Evolutionary conservation across 805 yeast genomes (phyloP).

Genomic region (Saturnispora galanensis): DNA sequence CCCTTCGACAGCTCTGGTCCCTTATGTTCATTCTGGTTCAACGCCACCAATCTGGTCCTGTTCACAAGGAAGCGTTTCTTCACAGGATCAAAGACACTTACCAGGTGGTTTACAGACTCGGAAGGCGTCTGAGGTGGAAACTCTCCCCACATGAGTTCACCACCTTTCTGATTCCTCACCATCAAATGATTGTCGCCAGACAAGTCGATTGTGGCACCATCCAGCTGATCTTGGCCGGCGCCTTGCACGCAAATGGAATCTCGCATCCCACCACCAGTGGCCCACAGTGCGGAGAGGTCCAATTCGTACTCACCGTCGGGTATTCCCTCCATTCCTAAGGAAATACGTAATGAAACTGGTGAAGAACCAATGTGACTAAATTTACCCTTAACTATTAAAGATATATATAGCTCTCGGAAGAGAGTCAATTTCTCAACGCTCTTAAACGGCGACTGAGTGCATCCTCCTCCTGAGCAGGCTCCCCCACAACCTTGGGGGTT

Average conservation of each 20-base stretch:
- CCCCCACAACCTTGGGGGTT: conserved; percentile 33
- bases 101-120: background rate
- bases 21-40: background rate
- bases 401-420: background rate
- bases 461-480: conserved; percentile 55
- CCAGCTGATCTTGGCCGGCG: too few species aligned
- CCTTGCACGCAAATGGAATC: too few species aligned
- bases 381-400: background rate
- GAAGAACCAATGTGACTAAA: background rate
- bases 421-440: conserved; percentile 53
- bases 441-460: conserved; percentile 77
- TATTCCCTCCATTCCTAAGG: conserved; percentile 7
- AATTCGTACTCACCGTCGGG: conserved; percentile 31
- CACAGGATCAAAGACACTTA: conserved; percentile 2
- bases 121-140: too few species aligned
- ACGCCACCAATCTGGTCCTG: background rate
- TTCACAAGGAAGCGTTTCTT: conserved; percentile 1
- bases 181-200: too few species aligned
- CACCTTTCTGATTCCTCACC: too few species aligned
- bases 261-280: background rate
- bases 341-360: background rate
- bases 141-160: too few species aligned
- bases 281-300: conserved; percentile 15
- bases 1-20: background rate
- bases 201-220: too few species aligned